A percentile compares a stretch with the other conserved stretches of the same genome.
Evolutionary conservation across 176 grass and related monocot species (phyloP).

Genomic region (Themeda triandra): DNA sequence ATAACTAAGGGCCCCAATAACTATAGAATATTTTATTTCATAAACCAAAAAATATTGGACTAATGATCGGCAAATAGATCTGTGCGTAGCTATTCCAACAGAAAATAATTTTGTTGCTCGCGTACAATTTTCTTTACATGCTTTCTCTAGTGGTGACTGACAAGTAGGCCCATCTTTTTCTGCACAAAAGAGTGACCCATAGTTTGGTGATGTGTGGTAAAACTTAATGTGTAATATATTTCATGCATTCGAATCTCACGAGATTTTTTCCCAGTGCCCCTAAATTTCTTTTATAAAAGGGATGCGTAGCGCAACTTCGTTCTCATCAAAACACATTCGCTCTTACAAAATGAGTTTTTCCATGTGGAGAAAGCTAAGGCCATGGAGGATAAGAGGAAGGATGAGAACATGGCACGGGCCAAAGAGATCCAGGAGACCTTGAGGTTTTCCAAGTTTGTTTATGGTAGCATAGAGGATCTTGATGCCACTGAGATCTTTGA

Average conservation of each 20-base stretch:
- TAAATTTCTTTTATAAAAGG: background rate
- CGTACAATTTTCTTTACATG: accelerated
- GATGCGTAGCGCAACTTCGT: background rate
- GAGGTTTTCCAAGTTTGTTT: background rate
- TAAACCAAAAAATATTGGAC: background rate
- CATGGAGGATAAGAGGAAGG: background rate
- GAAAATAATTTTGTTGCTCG: background rate
- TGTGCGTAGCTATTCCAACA: background rate
- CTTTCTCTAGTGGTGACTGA: background rate
- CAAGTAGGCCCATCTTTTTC: background rate
- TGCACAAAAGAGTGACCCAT: background rate
- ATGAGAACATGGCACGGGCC: background rate
- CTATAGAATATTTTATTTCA: background rate
- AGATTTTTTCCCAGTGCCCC: background rate
- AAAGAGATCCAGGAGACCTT: background rate
- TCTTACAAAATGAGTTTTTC: background rate
- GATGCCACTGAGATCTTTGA: background rate
- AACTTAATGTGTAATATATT: background rate
- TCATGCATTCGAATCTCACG: background rate
- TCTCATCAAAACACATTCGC: background rate
- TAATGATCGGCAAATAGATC: background rate
- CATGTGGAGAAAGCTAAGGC: background rate
- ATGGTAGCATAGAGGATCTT: background rate
- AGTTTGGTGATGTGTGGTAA: background rate
- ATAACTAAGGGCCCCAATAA: background rate